A percentile compares a stretch with the other conserved stretches of the same genome.
These are phyloP conservation scores for Parsonsia alboflavescens DNA, from an alignment of 257 asterid genomes.

Conservation along the genomic window DNA sequence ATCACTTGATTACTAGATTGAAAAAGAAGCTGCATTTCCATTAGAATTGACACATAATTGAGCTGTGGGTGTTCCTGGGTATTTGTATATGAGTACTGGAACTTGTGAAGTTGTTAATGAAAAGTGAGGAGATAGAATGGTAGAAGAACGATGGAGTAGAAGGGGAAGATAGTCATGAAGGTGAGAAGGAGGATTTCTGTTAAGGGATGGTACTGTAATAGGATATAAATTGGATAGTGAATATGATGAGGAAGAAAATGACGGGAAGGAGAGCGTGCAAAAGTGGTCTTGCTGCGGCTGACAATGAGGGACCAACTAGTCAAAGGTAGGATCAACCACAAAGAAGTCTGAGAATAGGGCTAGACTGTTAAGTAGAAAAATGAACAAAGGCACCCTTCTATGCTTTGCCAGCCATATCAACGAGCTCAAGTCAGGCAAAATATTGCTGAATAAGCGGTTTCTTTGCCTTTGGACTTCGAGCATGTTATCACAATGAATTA, in stretches of 20 bases:
- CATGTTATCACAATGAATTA: too few species aligned
- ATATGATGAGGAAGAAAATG: slow-evolving; percentile 28
- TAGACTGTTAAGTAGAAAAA: not conserved
- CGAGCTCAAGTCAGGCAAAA: not conserved
- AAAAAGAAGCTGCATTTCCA: slow-evolving; percentile 72
- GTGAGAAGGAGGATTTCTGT: slow-evolving; percentile 35
- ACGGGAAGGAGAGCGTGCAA: too few species aligned
- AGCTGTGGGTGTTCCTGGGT: too few species aligned
- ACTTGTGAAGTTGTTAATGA: slow-evolving; percentile 64
- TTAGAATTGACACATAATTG: slow-evolving; percentile 50
- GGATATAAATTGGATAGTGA: slow-evolving; percentile 37
- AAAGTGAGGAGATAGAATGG: slow-evolving; percentile 47
- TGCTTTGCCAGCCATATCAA: not conserved
- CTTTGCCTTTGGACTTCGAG: not conserved
- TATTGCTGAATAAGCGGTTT: not conserved
- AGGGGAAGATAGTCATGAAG: slow-evolving; percentile 10
- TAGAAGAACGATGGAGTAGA: too few species aligned
- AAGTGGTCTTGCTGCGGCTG: not conserved
- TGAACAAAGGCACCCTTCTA: not conserved
- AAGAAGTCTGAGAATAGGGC: not conserved
- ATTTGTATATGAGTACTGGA: slow-evolving; percentile 54
- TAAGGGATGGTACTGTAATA: slow-evolving; percentile 54
- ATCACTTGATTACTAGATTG: too few species aligned
- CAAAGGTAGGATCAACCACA: not conserved
- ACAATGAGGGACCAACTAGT: not conserved